These are phyloP conservation scores for Pelargonium citronellum DNA, from an alignment of 441 rosid genomes.

Conservation along the genomic window DNA sequence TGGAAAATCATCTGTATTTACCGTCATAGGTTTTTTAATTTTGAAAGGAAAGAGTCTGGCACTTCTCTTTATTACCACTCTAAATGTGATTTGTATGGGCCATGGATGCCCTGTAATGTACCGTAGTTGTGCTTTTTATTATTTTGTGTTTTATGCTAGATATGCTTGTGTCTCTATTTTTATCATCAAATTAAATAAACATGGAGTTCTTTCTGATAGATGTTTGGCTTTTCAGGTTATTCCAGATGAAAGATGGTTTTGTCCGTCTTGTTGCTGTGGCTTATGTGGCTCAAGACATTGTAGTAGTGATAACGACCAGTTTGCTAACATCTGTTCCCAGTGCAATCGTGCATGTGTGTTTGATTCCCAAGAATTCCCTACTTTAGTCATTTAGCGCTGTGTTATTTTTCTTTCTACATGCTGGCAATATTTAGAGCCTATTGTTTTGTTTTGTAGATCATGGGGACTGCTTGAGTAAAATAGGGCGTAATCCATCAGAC, in stretches of 20 bases:
- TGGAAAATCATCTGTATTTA: no score
- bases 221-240: constrained; percentile 26
- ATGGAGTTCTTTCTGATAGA: constrained; percentile 11
- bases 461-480: constrained; percentile 31
- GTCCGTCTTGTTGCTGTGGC: constrained; percentile 43
- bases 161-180: background rate
- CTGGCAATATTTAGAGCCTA: constrained; percentile 2
- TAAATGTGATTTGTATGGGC: no score
- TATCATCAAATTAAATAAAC: background rate
- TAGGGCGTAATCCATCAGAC: constrained; percentile 21
- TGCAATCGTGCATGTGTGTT: constrained; percentile 36
- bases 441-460: constrained; percentile 30
- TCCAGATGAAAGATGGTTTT: constrained; percentile 31
- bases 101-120: no score
- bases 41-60: no score
- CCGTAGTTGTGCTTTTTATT: background rate
- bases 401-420: constrained; percentile 1
- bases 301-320: constrained; percentile 17
- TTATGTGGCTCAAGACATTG: constrained; percentile 32
- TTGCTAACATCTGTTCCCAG: constrained; percentile 32
- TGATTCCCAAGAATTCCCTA: constrained; percentile 6
- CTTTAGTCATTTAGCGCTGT: background rate
- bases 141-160: background rate
- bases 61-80: no score
- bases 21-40: no score